A percentile compares a stretch with the other conserved stretches of the same genome.
phyloP scores from a whole-genome alignment of 495 filamentous ascomycete species.

The Hypoxylon subgilvum region DNA sequence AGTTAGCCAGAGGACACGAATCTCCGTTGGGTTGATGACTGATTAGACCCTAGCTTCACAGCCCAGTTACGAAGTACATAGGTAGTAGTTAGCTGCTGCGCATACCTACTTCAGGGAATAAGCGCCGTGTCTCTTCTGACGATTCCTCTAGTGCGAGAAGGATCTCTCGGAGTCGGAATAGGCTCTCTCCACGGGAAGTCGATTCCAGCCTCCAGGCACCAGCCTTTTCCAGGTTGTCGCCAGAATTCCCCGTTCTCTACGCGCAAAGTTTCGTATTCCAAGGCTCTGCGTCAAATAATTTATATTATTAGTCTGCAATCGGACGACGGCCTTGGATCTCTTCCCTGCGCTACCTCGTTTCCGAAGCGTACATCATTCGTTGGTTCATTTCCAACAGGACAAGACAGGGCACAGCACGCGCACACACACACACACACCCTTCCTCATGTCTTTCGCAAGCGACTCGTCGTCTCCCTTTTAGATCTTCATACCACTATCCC shows the following conservation, averaged over 20 bases:
- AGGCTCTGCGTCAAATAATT: slow-evolving; percentile 36
- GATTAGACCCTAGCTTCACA: slow-evolving; percentile 11
- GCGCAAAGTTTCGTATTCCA: slow-evolving; percentile 38
- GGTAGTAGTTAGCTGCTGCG: slow-evolving; percentile 19
- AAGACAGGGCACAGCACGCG: slow-evolving; percentile 17
- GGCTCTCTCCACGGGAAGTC: slow-evolving; percentile 19
- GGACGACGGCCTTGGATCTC: slow-evolving; percentile 29
- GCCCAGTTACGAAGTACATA: too few species aligned
- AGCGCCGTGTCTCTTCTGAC: slow-evolving; percentile 13
- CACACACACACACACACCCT: too few species aligned
- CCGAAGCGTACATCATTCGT: slow-evolving; percentile 38
- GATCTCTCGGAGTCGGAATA: slow-evolving; percentile 19
- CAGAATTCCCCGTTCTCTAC: slow-evolving; percentile 25
- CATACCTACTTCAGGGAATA: slow-evolving; percentile 26
- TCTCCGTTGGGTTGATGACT: slow-evolving; percentile 14
- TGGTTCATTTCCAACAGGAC: slow-evolving; percentile 35
- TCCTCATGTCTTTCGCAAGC: too few species aligned
- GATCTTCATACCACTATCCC: slow-evolving; percentile 33
- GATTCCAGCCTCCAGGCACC: slow-evolving; percentile 12
- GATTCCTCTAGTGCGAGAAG: slow-evolving; percentile 1
- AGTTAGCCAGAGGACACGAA: slow-evolving; percentile 2
- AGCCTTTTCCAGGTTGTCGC: too few species aligned
- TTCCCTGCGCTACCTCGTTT: slow-evolving; percentile 38
- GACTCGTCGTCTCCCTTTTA: slow-evolving; percentile 20
- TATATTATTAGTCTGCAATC: slow-evolving; percentile 37